phyloP scores from a whole-genome alignment of 257 asterid species.

The Echium plantagineum region DNA sequence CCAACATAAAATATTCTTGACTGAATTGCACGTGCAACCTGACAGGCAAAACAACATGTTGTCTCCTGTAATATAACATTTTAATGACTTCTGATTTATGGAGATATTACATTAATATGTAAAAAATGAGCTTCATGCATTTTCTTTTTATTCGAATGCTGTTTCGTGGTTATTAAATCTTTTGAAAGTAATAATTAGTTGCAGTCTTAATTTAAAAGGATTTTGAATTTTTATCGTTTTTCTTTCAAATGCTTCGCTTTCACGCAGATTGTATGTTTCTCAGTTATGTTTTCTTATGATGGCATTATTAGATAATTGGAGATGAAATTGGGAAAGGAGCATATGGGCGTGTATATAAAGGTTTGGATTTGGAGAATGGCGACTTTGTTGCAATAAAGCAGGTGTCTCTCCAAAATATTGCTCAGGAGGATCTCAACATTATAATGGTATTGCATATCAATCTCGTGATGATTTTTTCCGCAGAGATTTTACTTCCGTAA shows the following conservation, averaged over 20 bases:
- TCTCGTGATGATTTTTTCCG: neutral
- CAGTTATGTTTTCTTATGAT: too few species aligned
- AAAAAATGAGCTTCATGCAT: too few species aligned
- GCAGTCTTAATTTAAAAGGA: too few species aligned
- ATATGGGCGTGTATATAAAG: slow-evolving; percentile 95
- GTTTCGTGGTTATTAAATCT: neutral
- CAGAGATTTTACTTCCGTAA: neutral
- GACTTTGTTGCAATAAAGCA: slow-evolving; percentile 97
- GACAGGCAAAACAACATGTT: too few species aligned
- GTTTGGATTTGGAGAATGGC: slow-evolving; percentile 93
- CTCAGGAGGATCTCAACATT: slow-evolving; percentile 77
- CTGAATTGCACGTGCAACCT: too few species aligned
- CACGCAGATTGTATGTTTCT: neutral
- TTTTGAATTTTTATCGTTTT: neutral
- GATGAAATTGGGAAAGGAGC: slow-evolving; percentile 99
- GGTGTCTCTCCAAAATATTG: slow-evolving; percentile 89
- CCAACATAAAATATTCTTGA: too few species aligned
- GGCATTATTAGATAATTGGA: slow-evolving; percentile 60
- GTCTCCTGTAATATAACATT: neutral
- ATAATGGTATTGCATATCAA: slow-evolving; percentile 44
- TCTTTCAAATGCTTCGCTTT: neutral
- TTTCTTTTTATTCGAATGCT: too few species aligned
- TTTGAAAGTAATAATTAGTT: too few species aligned
- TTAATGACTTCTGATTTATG: neutral
- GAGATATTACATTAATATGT: too few species aligned